Percentiles rank a stretch among this genome's conserved stretches.
Conservation (phyloP, 768 basidiomycete species). For the Tubosaeta sp. region DNA sequence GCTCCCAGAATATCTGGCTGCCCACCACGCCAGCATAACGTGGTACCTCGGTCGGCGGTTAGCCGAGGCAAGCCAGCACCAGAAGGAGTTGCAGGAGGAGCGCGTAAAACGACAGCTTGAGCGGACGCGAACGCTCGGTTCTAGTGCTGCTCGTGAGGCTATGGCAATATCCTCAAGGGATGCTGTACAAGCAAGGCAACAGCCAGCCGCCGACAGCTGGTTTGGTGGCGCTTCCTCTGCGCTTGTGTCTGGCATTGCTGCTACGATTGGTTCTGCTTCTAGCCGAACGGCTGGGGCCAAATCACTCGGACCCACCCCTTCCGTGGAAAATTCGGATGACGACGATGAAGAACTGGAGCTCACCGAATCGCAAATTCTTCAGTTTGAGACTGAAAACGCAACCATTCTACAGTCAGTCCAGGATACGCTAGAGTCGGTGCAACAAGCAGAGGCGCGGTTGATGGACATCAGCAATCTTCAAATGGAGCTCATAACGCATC, state of each 20-base stretch:
- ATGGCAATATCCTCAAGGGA: slow-evolving; percentile 39
- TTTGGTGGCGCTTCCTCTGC: slow-evolving; percentile 55
- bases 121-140: slow-evolving; percentile 76
- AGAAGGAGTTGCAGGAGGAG: slow-evolving; percentile 92
- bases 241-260: slow-evolving; percentile 52
- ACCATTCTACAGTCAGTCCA: slow-evolving; percentile 80
- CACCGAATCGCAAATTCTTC: slow-evolving; percentile 82
- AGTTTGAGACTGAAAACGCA: slow-evolving; percentile 91
- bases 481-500: slow-evolving; percentile 83
- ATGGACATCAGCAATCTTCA: slow-evolving; percentile 93
- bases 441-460: slow-evolving; percentile 86
- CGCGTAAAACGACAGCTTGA: slow-evolving; percentile 86
- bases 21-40: slow-evolving; percentile 88
- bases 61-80: slow-evolving; percentile 69
- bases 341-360: slow-evolving; percentile 81
- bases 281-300: slow-evolving; percentile 26
- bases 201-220: slow-evolving; percentile 46
- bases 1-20: slow-evolving; percentile 67
- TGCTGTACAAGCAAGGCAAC: slow-evolving; percentile 17
- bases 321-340: slow-evolving; percentile 45
- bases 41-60: slow-evolving; percentile 86
- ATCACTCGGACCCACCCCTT: slow-evolving; percentile 30
- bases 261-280: slow-evolving; percentile 51
- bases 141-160: slow-evolving; percentile 65
- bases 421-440: slow-evolving; percentile 82